These are phyloP conservation scores for Micractinium conductrix DNA, from an alignment of 139 green algal genomes.

Conservation along the genomic window DNA sequence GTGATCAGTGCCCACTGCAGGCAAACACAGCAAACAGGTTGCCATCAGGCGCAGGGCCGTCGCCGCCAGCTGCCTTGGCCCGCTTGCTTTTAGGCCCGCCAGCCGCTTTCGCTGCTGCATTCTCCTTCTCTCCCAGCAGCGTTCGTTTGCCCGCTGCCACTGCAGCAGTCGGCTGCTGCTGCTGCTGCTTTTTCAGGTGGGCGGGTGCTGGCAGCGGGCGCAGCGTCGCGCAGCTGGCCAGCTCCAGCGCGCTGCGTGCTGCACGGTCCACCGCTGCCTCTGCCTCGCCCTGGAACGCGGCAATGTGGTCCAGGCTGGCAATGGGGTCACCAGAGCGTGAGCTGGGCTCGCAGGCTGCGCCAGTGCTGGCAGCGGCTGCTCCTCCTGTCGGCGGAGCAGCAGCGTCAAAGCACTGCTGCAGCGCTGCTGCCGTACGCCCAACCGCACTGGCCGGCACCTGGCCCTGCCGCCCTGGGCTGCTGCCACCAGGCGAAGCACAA, in stretches of 20 bases:
- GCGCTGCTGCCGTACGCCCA: not conserved
- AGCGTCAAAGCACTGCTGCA: constrained; percentile 1
- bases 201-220: not conserved
- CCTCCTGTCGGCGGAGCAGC: not conserved
- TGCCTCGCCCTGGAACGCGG: constrained; percentile 11
- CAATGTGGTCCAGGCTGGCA: constrained; percentile 11
- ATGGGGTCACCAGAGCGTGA: not conserved
- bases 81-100: constrained; percentile 12
- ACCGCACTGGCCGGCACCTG: no score
- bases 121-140: constrained; percentile 20
- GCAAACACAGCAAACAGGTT: constrained; percentile 24
- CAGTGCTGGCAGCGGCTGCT: not conserved
- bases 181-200: not conserved
- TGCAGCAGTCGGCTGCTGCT: not conserved
- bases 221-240: not conserved
- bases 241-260: not conserved
- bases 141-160: constrained; percentile 6
- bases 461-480: not conserved
- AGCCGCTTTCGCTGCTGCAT: no score
- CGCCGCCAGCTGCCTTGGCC: not conserved
- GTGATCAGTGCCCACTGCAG: not conserved
- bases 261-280: constrained; percentile 23
- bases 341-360: no score
- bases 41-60: not conserved
- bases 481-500: not conserved